Base-by-base conservation (phyloP, 1,284 basidiomycete genomes). In the Bondarzewia mesenterica region DNA sequence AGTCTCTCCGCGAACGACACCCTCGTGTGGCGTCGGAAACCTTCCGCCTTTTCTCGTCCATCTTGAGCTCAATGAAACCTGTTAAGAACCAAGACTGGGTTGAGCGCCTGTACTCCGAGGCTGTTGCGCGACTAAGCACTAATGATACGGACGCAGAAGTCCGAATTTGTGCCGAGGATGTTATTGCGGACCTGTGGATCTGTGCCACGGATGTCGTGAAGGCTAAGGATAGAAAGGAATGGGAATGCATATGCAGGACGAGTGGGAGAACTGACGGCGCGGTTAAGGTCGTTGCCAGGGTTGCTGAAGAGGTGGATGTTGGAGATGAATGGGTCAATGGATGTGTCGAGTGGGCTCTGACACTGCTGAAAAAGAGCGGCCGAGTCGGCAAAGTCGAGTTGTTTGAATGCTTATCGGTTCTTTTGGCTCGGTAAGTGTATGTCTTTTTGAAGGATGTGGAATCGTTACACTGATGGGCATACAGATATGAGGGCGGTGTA, bases 141-240 rank as follows among this genome's bases (percentile, higher is more conserved):
- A 78, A 87, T 51, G 89, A 92, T 54, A 92, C 93, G 4, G 95
- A 98, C 63, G 84, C 90, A 10, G 93, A 97, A 55, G 91, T 99
- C 27, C 82, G 91, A 37, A 77, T 80, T 32, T 82, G 79, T 54
- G 92, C 92, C 0, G 85, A 98, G 58, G 80, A 85, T 27, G 83
- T 81, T 39, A 77, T 97, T 32, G 92, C 88, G 1, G 86, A 91
- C 58, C 68, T 98, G 4, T 88, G 97, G 75, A 78, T 92, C 32
- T 84, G 83, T 54, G 90, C 92, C 8, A 86, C 88, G 0, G 90
- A 93, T 46, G 69, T 81, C 15, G 70, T 83, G 39, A 74, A 63
- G 56, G 61, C 64, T 2, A 85, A 83, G 61, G 74, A 75, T 42
- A 72, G 76, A 44, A 80, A 75, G 53, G 88, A 90, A 56, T 90